Conservation (phyloP, 2,329 filamentous ascomycete species). For the Ilyonectria sp. region DNA sequence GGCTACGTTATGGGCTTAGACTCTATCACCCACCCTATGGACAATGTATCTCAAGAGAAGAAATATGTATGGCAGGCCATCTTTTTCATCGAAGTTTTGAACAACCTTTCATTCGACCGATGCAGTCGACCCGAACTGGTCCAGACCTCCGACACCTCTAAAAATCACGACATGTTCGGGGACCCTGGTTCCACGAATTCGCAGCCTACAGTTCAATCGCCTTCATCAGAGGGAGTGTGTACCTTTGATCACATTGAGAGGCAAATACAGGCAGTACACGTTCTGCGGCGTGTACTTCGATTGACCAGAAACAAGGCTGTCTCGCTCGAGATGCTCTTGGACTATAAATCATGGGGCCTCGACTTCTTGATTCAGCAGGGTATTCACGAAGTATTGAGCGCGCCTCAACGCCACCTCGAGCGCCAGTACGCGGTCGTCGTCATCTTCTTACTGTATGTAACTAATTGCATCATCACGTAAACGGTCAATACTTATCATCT, state of each 20-base stretch:
- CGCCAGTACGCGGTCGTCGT: neutral
- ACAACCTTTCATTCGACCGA: neutral
- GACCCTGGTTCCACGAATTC: neutral
- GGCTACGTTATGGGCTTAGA: neutral
- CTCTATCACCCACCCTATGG: neutral
- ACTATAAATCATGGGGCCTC: neutral
- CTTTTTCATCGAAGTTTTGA: neutral
- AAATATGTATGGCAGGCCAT: neutral
- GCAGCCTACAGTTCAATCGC: neutral
- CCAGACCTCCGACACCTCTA: neutral
- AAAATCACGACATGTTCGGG: too few species aligned
- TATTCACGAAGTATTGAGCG: neutral
- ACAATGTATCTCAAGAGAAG: neutral
- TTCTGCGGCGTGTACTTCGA: neutral
- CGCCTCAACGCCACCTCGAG: neutral
- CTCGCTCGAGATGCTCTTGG: neutral
- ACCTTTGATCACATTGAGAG: neutral
- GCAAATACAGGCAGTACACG: neutral
- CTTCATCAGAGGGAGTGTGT: neutral
- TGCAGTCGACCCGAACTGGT: neutral
- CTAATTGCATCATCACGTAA: neutral
- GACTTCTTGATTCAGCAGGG: neutral
- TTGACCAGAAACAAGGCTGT: neutral
- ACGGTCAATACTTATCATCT: too few species aligned
- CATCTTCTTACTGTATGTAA: neutral